Conservation (phyloP, 208 protist genomes). For the Leishmania lainsoni region DNA sequence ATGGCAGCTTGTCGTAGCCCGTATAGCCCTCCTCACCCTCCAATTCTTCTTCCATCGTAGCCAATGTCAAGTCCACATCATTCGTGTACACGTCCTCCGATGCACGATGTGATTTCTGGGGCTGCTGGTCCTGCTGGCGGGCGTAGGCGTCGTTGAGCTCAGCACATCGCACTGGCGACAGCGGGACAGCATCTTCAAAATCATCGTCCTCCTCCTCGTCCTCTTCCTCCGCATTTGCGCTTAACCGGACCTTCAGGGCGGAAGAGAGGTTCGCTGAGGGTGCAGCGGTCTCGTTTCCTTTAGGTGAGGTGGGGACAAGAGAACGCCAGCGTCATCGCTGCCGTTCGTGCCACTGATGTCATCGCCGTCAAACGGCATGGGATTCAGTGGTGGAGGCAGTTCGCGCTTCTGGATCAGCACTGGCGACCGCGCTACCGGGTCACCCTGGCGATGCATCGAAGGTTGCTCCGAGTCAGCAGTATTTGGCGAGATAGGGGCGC, state of each 20-base stretch:
- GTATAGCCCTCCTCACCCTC: constrained; percentile 57
- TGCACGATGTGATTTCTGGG: neutral
- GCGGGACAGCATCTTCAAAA: constrained; percentile 81
- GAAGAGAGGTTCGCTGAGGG: constrained; percentile 4
- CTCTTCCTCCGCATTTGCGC: constrained; percentile 16
- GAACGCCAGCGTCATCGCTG: neutral
- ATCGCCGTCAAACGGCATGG: neutral
- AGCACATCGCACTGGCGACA: constrained; percentile 64
- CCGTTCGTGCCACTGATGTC: neutral
- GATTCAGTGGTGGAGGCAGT: constrained; percentile 23
- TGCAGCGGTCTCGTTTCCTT: constrained; percentile 35
- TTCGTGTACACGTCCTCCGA: constrained; percentile 42
- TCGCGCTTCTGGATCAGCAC: neutral
- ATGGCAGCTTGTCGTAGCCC: constrained; percentile 39
- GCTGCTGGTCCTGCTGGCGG: constrained; percentile 19
- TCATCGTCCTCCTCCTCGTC: constrained; percentile 63
- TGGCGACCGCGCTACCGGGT: constrained; percentile 2
- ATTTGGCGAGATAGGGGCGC: constrained; percentile 18
- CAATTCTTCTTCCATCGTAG: constrained; percentile 44
- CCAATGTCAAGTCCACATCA: constrained; percentile 41
- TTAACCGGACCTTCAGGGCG: constrained; percentile 10
- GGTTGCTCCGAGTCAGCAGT: neutral
- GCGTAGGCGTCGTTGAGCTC: constrained; percentile 65
- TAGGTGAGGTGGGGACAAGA: constrained; percentile 30
- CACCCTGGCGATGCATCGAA: neutral